Evolutionary conservation across 495 filamentous ascomycete species (phyloP).

Genomic region (Trichoderma gamsii): DNA sequence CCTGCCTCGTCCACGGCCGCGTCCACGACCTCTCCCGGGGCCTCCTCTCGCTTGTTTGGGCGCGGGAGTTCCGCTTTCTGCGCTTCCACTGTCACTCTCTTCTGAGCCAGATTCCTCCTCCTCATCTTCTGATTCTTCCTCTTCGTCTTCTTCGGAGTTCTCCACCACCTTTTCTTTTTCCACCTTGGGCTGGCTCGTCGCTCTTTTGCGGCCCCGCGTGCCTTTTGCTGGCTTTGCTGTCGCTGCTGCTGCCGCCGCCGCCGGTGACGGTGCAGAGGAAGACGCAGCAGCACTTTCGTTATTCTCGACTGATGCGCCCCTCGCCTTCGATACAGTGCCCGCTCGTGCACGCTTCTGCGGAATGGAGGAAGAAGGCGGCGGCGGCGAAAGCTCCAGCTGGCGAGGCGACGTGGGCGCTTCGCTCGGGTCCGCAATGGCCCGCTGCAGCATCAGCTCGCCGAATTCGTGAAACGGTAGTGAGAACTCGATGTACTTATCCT

Average conservation of each 20-base stretch:
- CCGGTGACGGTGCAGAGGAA: slow-evolving; percentile 30
- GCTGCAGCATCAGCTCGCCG: slow-evolving; percentile 65
- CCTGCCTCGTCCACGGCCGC: slow-evolving; percentile 14
- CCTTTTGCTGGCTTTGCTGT: slow-evolving; percentile 31
- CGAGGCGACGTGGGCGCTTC: slow-evolving; percentile 51
- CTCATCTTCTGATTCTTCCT: slow-evolving; percentile 27
- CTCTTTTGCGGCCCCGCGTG: slow-evolving; percentile 34
- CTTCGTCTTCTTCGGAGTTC: slow-evolving; percentile 40
- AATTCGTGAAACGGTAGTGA: slow-evolving; percentile 72
- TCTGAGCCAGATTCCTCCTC: slow-evolving; percentile 25
- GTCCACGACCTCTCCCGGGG: slow-evolving; percentile 21
- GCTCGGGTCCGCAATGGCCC: slow-evolving; percentile 53
- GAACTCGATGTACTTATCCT: slow-evolving; percentile 59
- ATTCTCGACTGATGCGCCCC: slow-evolving; percentile 45
- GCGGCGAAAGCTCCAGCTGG: slow-evolving; percentile 38
- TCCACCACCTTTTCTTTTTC: slow-evolving; percentile 58
- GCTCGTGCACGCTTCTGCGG: slow-evolving; percentile 47
- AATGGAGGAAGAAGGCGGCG: slow-evolving; percentile 28
- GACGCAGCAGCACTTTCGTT: slow-evolving; percentile 42
- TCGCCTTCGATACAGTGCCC: slow-evolving; percentile 34
- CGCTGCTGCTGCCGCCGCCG: slow-evolving; percentile 30
- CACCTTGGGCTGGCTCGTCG: slow-evolving; percentile 33
- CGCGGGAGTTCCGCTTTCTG: slow-evolving; percentile 24
- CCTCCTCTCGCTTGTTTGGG: slow-evolving; percentile 23
- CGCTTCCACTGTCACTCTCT: slow-evolving; percentile 26